Conservation (phyloP, 1,284 basidiomycete species). For the Cutaneotrichosporon arboriforme region DNA sequence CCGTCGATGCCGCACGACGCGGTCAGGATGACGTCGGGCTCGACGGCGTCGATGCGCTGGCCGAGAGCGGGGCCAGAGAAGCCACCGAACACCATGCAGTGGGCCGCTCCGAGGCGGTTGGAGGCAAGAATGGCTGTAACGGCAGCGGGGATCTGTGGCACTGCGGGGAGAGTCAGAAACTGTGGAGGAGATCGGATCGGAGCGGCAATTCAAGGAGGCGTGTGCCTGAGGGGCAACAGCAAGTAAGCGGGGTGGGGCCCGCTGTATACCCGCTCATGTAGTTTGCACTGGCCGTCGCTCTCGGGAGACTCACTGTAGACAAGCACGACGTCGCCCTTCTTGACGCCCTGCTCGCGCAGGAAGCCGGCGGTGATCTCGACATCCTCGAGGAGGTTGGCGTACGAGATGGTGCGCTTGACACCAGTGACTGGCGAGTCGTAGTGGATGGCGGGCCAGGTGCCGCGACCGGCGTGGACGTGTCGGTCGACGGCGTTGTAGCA, state of each 20-base stretch:
- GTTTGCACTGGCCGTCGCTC: neutral
- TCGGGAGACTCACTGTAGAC: conserved; percentile 14
- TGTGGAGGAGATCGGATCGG: neutral
- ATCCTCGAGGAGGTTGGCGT: conserved; percentile 75
- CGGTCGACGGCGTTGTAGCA: conserved; percentile 22
- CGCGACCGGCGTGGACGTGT: conserved; percentile 18
- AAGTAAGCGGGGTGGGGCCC: neutral
- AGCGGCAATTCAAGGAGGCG: neutral
- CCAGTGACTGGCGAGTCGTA: conserved; percentile 21
- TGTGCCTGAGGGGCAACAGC: neutral
- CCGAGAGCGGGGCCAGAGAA: conserved; percentile 90
- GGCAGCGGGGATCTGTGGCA: conserved; percentile 56
- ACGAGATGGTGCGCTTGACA: conserved; percentile 54
- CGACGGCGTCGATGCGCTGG: conserved; percentile 82
- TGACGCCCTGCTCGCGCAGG: conserved; percentile 77
- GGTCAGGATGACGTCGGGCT: conserved; percentile 79
- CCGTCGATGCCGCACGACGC: conserved; percentile 55
- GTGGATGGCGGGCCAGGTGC: conserved; percentile 16
- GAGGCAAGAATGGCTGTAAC: conserved; percentile 70
- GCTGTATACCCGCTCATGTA: neutral
- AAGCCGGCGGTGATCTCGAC: conserved; percentile 83
- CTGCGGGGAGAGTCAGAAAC: conserved; percentile 3
- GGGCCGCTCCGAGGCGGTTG: conserved; percentile 87
- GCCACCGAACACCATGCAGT: conserved; percentile 97
- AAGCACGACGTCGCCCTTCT: conserved; percentile 82